These are phyloP conservation scores for Trametes meyenii DNA, from an alignment of 768 basidiomycete genomes.

Conservation along the genomic window DNA sequence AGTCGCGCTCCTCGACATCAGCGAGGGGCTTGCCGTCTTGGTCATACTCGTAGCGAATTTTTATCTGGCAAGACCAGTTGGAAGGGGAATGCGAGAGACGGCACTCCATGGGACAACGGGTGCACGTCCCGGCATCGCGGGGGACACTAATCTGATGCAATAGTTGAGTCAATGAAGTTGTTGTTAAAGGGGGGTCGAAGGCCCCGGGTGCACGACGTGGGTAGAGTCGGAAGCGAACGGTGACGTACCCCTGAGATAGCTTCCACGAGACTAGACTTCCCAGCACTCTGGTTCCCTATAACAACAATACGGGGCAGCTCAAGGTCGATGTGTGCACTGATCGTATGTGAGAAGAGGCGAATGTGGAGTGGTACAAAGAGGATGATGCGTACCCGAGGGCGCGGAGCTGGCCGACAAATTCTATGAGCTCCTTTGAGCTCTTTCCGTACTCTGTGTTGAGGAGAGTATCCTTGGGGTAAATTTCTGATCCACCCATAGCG, in stretches of 20 bases:
- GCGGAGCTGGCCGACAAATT: constrained; percentile 7
- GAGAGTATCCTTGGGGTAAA: background rate
- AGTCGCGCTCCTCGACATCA: constrained; percentile 36
- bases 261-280: constrained; percentile 50
- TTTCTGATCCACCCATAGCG: too few species aligned
- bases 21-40: constrained; percentile 29
- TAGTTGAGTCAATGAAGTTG: background rate
- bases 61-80: constrained; percentile 39
- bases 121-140: constrained; percentile 46
- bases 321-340: constrained; percentile 46
- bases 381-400: background rate
- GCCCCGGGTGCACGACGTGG: background rate
- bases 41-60: constrained; percentile 47
- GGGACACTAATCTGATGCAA: constrained; percentile 25
- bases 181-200: background rate
- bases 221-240: constrained; percentile 18
- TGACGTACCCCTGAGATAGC: constrained; percentile 52
- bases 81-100: constrained; percentile 30
- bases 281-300: constrained; percentile 55
- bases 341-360: background rate
- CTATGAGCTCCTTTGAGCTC: constrained; percentile 12
- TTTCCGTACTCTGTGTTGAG: constrained; percentile 7
- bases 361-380: background rate
- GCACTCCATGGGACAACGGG: constrained; percentile 43
- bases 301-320: constrained; percentile 53